Evolutionary conservation across 2,329 filamentous ascomycete species (phyloP), one percentile per base, ranked within the genome.

Genomic region (Fusarium torulosum): DNA sequence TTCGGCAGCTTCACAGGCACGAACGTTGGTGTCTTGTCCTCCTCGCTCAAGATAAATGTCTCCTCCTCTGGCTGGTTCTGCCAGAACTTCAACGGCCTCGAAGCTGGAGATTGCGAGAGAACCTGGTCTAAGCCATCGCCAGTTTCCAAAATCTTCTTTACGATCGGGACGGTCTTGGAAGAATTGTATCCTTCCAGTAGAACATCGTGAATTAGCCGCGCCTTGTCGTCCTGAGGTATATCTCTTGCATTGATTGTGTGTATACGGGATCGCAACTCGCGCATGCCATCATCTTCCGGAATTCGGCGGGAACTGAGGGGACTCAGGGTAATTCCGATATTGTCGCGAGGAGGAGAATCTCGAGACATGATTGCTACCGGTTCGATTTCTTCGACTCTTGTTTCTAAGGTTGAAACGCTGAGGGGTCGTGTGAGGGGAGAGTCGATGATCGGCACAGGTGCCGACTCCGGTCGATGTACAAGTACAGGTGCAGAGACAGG

Each of bases 211-310:
- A 95, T 89, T 72, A 90, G 80, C 61, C 83, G 85, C 23, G 92
- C 92, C 78, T 94, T 94, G 59, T 92, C 88, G 8, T 82, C 76
- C 42, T 84, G 82, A 5, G 85, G 77, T 46, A 89, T 82, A 23
- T 88, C 82, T 68, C 84, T 83, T 25, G 85, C 82, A 75, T 93
- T 90, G 63, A 95, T 90, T 21, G 81, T 82, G 60, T 91, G 84
- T 67, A 96, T 93, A 64, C 87, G 87, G 66, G 81, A 84, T 71
- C 92, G 84, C 71, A 95, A 77, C 54, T 80, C 78, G 19, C 85
- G 83, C 90, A 93, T 94, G 43, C 92, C 92, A 81, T 96, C 92
- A 74, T 95, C 91, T 74, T 90, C 92, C 2, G 92, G 91, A 40
- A 93, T 78, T 38, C 72, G 76, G 15, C 74, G 75, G 46, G 69